Evolutionary conservation across 1,284 basidiomycete species (phyloP), one percentile per base, ranked within the genome.

Genomic region (Leccinum glutinopallens): DNA sequence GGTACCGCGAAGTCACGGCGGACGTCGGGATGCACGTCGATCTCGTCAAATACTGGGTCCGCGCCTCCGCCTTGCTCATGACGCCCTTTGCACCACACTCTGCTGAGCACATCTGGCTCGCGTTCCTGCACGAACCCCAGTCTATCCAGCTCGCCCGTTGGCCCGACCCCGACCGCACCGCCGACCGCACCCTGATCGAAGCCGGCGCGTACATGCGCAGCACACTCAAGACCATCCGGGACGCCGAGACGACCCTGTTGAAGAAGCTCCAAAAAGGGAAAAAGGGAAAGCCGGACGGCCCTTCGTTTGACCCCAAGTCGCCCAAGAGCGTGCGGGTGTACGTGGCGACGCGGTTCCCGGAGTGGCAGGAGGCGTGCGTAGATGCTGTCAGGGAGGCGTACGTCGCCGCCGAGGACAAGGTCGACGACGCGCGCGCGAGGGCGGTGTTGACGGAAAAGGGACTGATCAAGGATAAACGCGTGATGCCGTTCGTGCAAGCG

Each of bases 71-170:
- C 9, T 83, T 98, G 63, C 83, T 98, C 68, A 85, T 93, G 72
- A 82, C 90, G 0, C 97, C 97, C 59, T 88, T 99, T 77, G 94
- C 96, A 0, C 96, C 97, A 1, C 97, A 99, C 81, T 94, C 94
- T 77, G 86, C 96, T 59, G 97, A 99, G 76, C 93, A 97, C 81
- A 85, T 99, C 71, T 97, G 93, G 91, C 80, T 82, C 41, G 79
- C 83, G 32, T 83, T 97, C 66, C 86, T 98, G 66, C 86, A 90
- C 67, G 86, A 91, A 68, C 80, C 86, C 8, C 81, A 84, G 25
- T 92, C 95, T 15, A 85, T 98, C 58, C 97, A 99, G 77, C 78
- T 81, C 33, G 96, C 96, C 2, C 81, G 79, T 7, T 97, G 90
- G 89, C 95, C 96, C 0, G 84, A 84, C 66, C 85, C 88, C 6